phyloP scores from a whole-genome alignment of 2,329 filamentous ascomycete species.

The Epicoccum sorghinum region DNA sequence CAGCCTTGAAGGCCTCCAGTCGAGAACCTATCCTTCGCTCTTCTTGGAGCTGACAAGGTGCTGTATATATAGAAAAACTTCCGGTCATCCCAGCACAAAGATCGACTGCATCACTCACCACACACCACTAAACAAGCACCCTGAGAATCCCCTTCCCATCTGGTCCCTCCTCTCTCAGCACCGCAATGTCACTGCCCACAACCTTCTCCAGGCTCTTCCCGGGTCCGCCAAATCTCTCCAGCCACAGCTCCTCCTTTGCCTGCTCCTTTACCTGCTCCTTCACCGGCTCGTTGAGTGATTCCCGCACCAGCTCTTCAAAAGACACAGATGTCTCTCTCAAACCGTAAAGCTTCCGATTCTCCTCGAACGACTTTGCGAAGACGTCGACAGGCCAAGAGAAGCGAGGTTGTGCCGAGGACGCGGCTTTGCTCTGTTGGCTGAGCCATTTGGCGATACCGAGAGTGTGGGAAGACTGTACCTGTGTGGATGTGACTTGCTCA shows the following conservation, averaged over 20 bases:
- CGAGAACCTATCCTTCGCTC: no score
- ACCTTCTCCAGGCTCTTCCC: neutral
- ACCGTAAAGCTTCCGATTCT: neutral
- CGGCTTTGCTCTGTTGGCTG: neutral
- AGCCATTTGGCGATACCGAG: neutral
- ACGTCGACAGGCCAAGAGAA: neutral
- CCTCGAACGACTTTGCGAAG: neutral
- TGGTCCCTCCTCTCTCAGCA: constrained; percentile 1
- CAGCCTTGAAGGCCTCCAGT: no score
- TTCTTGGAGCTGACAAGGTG: no score
- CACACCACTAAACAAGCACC: constrained; percentile 1
- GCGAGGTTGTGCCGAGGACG: neutral
- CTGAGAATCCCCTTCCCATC: constrained; percentile 2
- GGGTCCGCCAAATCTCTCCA: constrained; percentile 11
- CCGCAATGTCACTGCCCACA: neutral
- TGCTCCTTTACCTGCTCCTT: neutral
- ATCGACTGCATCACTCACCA: neutral
- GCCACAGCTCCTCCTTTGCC: constrained; percentile 3
- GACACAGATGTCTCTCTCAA: neutral
- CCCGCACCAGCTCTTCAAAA: no score
- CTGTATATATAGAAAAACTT: no score
- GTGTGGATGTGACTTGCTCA: neutral
- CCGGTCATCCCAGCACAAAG: neutral
- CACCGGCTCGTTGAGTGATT: no score
- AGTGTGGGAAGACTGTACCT: neutral